Evolutionary conservation across 176 grass and related monocot genomes (phyloP), one percentile per base, ranked within the genome.

Genomic region (Saccharum officinarum): DNA sequence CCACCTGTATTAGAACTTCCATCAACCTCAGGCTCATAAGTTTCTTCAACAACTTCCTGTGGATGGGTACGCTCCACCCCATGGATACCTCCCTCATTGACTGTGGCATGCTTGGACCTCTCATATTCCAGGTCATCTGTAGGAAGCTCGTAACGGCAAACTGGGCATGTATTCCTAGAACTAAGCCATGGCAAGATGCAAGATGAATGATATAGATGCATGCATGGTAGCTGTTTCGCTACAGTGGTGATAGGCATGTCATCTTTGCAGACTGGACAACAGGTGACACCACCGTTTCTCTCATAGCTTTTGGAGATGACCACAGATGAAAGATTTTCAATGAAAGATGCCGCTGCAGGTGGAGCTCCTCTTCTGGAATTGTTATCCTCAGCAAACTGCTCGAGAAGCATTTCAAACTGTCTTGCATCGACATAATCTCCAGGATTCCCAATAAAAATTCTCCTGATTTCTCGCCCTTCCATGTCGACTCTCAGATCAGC

Each of bases 201-300:
- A 3, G 70, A 86, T 62, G 89, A 83, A 84, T 98, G 96, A 54
- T 98, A 95, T 10, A 95, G 74, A 82, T 98, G 96, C 69, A 65
- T 74, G 77, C 93, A 98, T 20, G 93, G 96, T 78, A 98, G 86
- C 70, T 92, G 83, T 34, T 87, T 93, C 71, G 92, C 93, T 88
- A 82, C 79, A 45, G 81, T 80, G 49, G 68, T 72, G 15, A 75
- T 23, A 37, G 82, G 65, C 76, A 98, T 90, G 23, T 54, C 49
- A 66, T 95, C 96, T 86, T 95, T 98, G 86, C 96, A 98, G 40
- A 98, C 88, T 33, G 97, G 87, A 68, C 97, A 98, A 68, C 97
- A 98, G 63, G 90, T 86, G 52, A 95, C 80, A 67, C 69, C 78
- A 66, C 75, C 93, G 18, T 87, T 90, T 82, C 38, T 90, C 65